Base-by-base conservation (phyloP, 2,329 filamentous ascomycete genomes). In the Fusarium pseudonygamai region DNA sequence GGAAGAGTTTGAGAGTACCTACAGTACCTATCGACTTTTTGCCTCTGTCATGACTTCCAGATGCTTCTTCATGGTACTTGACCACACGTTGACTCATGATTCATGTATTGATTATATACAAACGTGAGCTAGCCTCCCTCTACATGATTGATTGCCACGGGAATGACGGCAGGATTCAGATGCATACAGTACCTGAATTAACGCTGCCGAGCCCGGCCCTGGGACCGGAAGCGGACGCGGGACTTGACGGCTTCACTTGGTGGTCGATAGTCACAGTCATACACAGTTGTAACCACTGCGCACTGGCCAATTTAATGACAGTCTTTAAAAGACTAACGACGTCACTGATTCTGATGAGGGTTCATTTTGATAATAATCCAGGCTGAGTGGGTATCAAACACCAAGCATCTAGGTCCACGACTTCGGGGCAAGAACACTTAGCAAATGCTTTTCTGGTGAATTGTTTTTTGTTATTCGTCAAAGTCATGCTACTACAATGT, bases 201-300 rank as follows among this genome's bases (percentile, higher is more conserved):
- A 63, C 39, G 53, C 52, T 71, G 36, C 53, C 34, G 63, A 45
- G 24, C 34, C 64, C 37, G 55, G 69, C 16, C 50, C 47, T 56
- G 52, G 65, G 28, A 46, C 43, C 47, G 39, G 59, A 58, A 39
- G 34, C 64, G 47, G 47, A 36, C 22, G 28, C 28, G 63, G 65
- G 58, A 50, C 39, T 32, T 49, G 39, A 59, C 71, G 71, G 67
- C 63, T 30, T 73, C 67, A 47, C 67, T 67, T 60, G 59, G 53
- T 59, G 32, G 22, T 50, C 45, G 20, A 40, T 47, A 50, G 20
- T 39, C 24, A 34, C 49, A 28, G 39, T 36, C 26, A 32, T 36
- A 24, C 39, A 26, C 37, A 14, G 36, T 52, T 28, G 26, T 34
- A 13, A 14, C 4, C 15, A 34, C 20, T 28, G 37, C 47, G 52